phyloP scores from a whole-genome alignment of 140 eudicot genomes.

The Oenanthe javanica region DNA sequence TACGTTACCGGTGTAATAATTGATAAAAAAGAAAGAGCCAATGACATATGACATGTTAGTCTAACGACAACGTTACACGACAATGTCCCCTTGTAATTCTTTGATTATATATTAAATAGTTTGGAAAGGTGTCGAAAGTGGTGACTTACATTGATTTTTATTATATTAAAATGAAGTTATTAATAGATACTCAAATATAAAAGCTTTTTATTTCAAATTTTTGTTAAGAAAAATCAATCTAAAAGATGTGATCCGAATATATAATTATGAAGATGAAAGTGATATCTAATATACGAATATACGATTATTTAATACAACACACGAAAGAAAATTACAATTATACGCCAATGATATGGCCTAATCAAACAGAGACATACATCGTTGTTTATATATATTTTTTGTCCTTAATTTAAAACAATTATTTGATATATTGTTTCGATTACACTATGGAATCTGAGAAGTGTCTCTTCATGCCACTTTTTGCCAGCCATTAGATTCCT shows the following conservation, averaged over 20 bases:
- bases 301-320: neutral
- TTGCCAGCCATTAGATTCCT: neutral
- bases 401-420: neutral
- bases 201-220: neutral
- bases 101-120: too few relatives aligned
- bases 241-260: neutral
- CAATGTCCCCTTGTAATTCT: neutral
- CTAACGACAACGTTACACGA: neutral
- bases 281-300: neutral
- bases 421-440: neutral
- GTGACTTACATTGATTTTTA: neutral
- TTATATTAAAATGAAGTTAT: too few relatives aligned
- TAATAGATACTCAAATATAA: too few relatives aligned
- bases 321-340: neutral
- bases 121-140: neutral
- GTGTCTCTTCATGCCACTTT: neutral
- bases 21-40: neutral
- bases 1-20: too few relatives aligned
- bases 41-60: too few relatives aligned
- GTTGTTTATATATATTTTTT: neutral
- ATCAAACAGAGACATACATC: neutral
- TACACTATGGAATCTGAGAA: neutral
- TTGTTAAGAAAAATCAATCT: neutral
- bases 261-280: neutral
- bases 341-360: neutral